Conservation (phyloP, 2,329 filamentous ascomycete genomes). For the Magnaporthiopsis incrustans region DNA sequence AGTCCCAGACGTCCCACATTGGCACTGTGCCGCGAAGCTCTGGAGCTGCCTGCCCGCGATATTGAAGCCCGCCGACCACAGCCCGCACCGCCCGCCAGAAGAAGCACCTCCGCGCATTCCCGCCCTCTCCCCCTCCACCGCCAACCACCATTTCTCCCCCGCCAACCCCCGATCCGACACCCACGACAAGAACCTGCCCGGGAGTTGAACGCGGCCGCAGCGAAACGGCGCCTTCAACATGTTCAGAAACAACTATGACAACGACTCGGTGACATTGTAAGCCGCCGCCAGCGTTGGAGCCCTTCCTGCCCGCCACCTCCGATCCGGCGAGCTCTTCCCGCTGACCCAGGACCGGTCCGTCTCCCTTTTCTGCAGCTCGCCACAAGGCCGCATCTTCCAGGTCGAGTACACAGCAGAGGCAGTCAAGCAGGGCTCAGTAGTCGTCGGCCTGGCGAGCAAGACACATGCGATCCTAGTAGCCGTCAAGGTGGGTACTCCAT, state of each 20-base stretch:
- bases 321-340: slow-evolving; percentile 2
- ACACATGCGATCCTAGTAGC: slow-evolving; percentile 94
- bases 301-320: too few relatives aligned
- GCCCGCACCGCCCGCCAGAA: not conserved
- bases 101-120: not conserved
- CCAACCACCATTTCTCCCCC: not conserved
- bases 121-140: not conserved
- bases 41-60: slow-evolving; percentile 9
- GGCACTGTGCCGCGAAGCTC: slow-evolving; percentile 9
- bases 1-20: not conserved
- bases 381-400: slow-evolving; percentile 98
- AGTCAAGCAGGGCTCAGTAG: slow-evolving; percentile 97
- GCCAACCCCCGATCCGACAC: not conserved
- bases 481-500: slow-evolving; percentile 63
- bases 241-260: slow-evolving; percentile 99
- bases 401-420: slow-evolving; percentile 98
- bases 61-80: not conserved
- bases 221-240: slow-evolving; percentile 45
- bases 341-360: slow-evolving; percentile 12
- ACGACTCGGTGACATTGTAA: slow-evolving; percentile 99
- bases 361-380: slow-evolving; percentile 58
- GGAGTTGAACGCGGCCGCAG: not conserved
- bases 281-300: slow-evolving; percentile 23
- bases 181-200: not conserved
- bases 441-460: slow-evolving; percentile 95